Base-by-base conservation (phyloP, 139 green algal species). In the Picochlorum sp. region DNA sequence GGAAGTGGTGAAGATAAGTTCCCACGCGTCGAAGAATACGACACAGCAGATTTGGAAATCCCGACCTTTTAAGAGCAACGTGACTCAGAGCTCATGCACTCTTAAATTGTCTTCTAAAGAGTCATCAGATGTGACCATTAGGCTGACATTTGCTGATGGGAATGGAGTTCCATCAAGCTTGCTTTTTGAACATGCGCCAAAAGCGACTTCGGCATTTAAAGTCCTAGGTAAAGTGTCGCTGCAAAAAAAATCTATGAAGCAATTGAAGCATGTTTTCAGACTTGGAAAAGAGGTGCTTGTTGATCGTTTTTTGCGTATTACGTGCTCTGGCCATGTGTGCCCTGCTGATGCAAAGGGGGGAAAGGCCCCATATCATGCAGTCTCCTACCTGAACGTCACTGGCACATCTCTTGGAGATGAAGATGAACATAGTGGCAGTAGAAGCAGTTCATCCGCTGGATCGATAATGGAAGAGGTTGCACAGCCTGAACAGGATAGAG, bases 251-350 rank as follows among this genome's bases (percentile, higher is more conserved):
- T 65, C 43, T 24, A 28, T 59, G 29, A 45, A 57, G 28, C 67
- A 77, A 49, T 60, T 78, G 31, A 53, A 59, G 20, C 70, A 78
- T 57, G 57, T 77, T 26, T 77, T 78, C 54, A 50, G 55, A 31
- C 67, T 78, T 14, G 68, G 70, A 26, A 28, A 28, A n/a, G 35
- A 51, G 18, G 28, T 49, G 24, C 36, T 55, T 16, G 58, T 83
- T 25, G 43, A 68, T 18, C 67, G 64, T 7, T 74, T 55, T 43
- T 57, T 83, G 60, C 64, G 69, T 4, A 79, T 83, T 33, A 71
- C 50, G 7, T 70, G 73, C 14, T 50, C 61, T n/a, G 74, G 73
- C 2, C 61, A 76, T 33, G 31, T 75, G 13, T 35, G n/a, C n/a
- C n/a, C n/a, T n/a, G n/a, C 35, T 20, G 22, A 51, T 7, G 28